These are phyloP conservation scores for Ogataea nitratoaversa DNA, from an alignment of 805 yeast species.

Conservation along the genomic window DNA sequence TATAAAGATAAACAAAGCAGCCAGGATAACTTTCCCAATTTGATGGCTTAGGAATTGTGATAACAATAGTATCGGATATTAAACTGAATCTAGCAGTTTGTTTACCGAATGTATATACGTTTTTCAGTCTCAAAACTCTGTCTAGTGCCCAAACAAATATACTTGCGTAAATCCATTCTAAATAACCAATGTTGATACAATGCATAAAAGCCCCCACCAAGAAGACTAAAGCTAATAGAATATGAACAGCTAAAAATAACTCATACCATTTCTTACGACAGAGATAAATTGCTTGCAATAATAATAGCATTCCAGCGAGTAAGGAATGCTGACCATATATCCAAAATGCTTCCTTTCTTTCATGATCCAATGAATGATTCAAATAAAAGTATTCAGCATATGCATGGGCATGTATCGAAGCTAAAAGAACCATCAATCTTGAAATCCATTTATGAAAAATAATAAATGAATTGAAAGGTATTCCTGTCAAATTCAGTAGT, in stretches of 20 bases:
- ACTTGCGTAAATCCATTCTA: constrained; percentile 37
- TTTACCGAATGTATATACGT: constrained; percentile 29
- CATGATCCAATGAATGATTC: constrained; percentile 4
- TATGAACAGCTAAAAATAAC: constrained; percentile 39
- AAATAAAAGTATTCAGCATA: constrained; percentile 28
- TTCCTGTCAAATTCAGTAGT: constrained; percentile 48
- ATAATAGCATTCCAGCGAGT: constrained; percentile 36
- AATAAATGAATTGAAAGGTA: constrained; percentile 41
- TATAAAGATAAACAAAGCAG: constrained; percentile 53
- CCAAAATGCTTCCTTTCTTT: constrained; percentile 10
- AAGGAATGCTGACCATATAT: constrained; percentile 29
- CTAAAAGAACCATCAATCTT: constrained; percentile 22
- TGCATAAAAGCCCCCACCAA: constrained; percentile 48
- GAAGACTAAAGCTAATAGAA: constrained; percentile 40
- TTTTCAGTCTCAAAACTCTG: constrained; percentile 33
- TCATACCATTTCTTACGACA: constrained; percentile 47
- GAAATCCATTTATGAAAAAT: constrained; percentile 45
- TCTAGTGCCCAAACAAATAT: constrained; percentile 40
- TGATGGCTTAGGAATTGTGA: constrained; percentile 38
- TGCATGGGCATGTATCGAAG: constrained; percentile 28
- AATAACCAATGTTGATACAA: constrained; percentile 35
- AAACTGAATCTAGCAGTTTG: constrained; percentile 16
- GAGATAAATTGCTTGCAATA: constrained; percentile 42
- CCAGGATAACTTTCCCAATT: constrained; percentile 51
- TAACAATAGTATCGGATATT: constrained; percentile 16